A percentile compares a stretch with the other conserved stretches of the same genome.
Conservation (phyloP, 345 rosid genomes). For the Aquilaria yunnanensis region DNA sequence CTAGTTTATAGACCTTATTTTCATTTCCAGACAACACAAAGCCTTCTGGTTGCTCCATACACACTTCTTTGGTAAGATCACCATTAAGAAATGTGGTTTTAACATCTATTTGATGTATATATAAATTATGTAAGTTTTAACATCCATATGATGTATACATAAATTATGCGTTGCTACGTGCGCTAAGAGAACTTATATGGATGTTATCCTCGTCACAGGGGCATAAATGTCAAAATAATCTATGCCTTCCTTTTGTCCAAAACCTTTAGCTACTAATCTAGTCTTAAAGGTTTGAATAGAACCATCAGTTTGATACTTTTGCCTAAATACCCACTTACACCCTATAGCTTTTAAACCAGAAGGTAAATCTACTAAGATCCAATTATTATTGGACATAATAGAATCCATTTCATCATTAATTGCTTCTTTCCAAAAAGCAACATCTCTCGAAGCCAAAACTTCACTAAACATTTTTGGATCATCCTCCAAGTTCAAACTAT, state of each 20-base stretch:
- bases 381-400: background rate
- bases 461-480: background rate
- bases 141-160: background rate
- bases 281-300: background rate
- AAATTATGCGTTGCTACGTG: background rate
- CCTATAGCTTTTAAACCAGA: background rate
- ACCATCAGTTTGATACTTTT: background rate
- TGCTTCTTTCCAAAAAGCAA: background rate
- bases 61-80: background rate
- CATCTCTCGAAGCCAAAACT: background rate
- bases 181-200: background rate
- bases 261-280: background rate
- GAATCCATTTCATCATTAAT: constrained; percentile 3
- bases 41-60: too few species aligned
- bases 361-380: background rate
- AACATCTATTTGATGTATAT: too few species aligned
- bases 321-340: background rate
- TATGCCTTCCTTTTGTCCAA: background rate
- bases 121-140: background rate
- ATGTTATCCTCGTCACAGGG: background rate
- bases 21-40: too few species aligned
- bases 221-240: background rate
- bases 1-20: background rate
- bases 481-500: background rate
- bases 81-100: background rate